Conservation (phyloP, 2,329 filamentous ascomycete genomes). For the Calonectria leucothoes region DNA sequence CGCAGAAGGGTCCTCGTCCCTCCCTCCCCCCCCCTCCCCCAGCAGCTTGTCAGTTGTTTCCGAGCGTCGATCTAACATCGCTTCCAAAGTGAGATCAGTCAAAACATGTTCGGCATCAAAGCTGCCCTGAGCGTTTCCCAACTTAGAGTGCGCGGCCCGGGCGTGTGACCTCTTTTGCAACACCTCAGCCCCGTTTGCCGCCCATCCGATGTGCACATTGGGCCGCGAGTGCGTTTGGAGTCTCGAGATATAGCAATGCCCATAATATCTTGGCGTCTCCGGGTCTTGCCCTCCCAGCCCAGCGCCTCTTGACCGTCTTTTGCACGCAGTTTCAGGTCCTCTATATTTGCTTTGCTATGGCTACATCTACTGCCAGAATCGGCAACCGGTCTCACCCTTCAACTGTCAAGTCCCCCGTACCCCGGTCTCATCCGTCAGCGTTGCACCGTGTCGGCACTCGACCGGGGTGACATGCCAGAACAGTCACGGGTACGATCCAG, state of each 20-base stretch:
- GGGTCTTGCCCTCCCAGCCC: slow-evolving; percentile 3
- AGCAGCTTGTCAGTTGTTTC: slow-evolving; percentile 18
- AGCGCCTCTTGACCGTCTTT: background rate
- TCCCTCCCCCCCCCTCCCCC: no score
- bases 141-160: background rate
- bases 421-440: slow-evolving; percentile 16
- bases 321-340: slow-evolving; percentile 12
- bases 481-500: slow-evolving; percentile 6
- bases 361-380: background rate
- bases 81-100: slow-evolving; percentile 18
- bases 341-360: slow-evolving; percentile 3
- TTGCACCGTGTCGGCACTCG: slow-evolving; percentile 14
- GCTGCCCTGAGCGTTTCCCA: slow-evolving; percentile 15
- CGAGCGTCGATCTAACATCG: slow-evolving; percentile 15
- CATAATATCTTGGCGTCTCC: slow-evolving; percentile 11
- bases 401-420: background rate
- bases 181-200: background rate
- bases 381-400: slow-evolving; percentile 2
- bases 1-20: slow-evolving; percentile 9
- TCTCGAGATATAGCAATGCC: background rate
- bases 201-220: background rate
- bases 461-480: background rate
- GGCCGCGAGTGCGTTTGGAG: background rate
- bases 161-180: slow-evolving; percentile 2
- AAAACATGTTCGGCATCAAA: slow-evolving; percentile 7